Percentiles rank a stretch among this genome's conserved stretches.
Evolutionary conservation across 106 monocot species (phyloP).

Genomic region (Xerophyta viscosa): DNA sequence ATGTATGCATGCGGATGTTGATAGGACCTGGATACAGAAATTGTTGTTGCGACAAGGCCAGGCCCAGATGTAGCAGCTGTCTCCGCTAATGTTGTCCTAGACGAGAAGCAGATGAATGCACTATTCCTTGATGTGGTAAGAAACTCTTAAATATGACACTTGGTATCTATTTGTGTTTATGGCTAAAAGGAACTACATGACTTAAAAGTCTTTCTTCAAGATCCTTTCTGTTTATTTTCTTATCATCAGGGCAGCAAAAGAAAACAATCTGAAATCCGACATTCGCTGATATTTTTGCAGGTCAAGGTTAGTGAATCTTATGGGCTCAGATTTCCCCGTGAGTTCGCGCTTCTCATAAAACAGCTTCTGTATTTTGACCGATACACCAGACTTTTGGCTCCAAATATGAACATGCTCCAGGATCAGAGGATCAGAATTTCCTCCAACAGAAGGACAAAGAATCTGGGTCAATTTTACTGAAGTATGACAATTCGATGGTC

Average conservation of each 20-base stretch:
- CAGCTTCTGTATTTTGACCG: slow-evolving; percentile 93
- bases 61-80: slow-evolving; percentile 61
- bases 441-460: slow-evolving; percentile 41
- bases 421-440: slow-evolving; percentile 66
- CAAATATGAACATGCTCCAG: slow-evolving; percentile 87
- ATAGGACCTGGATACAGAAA: slow-evolving; percentile 88
- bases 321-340: slow-evolving; percentile 79
- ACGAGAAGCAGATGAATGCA: slow-evolving; percentile 95
- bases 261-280: background rate
- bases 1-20: background rate
- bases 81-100: slow-evolving; percentile 74
- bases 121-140: slow-evolving; percentile 89
- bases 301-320: slow-evolving; percentile 89
- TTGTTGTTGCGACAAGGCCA: slow-evolving; percentile 72
- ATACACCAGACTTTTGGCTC: slow-evolving; percentile 77
- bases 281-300: slow-evolving; percentile 30
- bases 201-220: no score
- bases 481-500: background rate
- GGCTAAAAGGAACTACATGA: no score
- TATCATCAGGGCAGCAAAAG: background rate
- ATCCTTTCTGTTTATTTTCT: no score
- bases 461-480: background rate
- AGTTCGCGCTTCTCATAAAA: slow-evolving; percentile 91
- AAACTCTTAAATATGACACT: background rate
- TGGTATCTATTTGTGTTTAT: no score